Evolutionary conservation across 257 asterid species (phyloP).

Genomic region (Rauvolfia tetraphylla): DNA sequence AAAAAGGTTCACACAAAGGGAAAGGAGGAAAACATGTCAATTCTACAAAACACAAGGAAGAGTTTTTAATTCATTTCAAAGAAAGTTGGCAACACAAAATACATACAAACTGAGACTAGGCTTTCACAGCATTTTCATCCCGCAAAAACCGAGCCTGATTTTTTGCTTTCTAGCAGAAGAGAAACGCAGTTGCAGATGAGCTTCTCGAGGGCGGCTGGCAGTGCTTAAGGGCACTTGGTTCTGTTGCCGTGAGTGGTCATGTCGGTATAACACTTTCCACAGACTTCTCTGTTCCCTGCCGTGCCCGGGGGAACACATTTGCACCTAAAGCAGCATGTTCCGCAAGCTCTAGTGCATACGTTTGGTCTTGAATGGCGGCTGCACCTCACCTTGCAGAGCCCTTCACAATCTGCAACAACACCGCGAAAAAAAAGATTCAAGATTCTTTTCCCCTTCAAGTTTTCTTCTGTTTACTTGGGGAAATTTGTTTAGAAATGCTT

Average conservation of each 20-base stretch:
- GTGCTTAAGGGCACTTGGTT: constrained; percentile 60
- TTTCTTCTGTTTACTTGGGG: neutral
- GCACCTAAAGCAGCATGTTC: constrained; percentile 81
- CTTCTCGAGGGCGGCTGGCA: neutral
- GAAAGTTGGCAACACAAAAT: too few relatives aligned
- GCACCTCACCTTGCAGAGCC: constrained; percentile 54
- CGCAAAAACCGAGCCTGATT: too few relatives aligned
- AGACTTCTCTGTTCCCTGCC: constrained; percentile 56
- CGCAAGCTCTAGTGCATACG: constrained; percentile 68
- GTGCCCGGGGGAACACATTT: constrained; percentile 91
- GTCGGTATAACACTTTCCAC: constrained; percentile 71
- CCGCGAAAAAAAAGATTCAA: neutral
- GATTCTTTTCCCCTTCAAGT: neutral
- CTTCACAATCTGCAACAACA: constrained; percentile 46
- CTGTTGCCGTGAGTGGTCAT: constrained; percentile 73
- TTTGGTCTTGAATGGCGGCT: constrained; percentile 61
- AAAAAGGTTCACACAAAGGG: too few relatives aligned
- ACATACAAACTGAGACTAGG: neutral
- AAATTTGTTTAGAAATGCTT: neutral
- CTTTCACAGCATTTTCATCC: too few relatives aligned
- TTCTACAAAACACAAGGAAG: too few relatives aligned
- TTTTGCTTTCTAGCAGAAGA: neutral
- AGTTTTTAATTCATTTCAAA: too few relatives aligned
- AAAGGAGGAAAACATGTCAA: too few relatives aligned
- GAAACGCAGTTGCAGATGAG: neutral